These are phyloP conservation scores for Pseudopyrenochaeta lycopersici DNA, from an alignment of 2,329 filamentous ascomycete genomes.

Conservation along the genomic window DNA sequence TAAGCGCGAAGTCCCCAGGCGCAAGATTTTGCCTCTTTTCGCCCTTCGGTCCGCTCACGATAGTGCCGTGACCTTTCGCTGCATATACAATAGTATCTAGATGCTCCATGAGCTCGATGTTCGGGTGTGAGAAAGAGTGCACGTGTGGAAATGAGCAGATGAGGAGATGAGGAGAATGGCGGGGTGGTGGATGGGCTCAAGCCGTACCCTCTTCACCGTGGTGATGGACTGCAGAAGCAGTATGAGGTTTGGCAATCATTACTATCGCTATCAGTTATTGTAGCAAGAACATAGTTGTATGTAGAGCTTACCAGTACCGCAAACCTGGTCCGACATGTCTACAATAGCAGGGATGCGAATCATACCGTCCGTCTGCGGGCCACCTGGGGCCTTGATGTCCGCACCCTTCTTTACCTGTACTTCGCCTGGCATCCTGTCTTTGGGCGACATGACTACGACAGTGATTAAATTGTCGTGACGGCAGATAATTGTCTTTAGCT, in stretches of 20 bases:
- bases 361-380: constrained; percentile 61
- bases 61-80: constrained; percentile 66
- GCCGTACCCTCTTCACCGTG: constrained; percentile 71
- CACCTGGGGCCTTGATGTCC: constrained; percentile 45
- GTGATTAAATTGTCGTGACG: neutral
- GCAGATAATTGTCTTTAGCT: neutral
- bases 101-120: constrained; percentile 9
- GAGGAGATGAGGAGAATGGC: neutral
- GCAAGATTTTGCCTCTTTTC: constrained; percentile 65
- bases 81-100: constrained; percentile 75
- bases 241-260: constrained; percentile 70
- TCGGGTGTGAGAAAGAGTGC: too few relatives aligned
- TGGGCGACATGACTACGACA: neutral
- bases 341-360: constrained; percentile 67
- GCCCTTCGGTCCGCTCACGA: constrained; percentile 65
- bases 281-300: neutral
- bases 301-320: constrained; percentile 66
- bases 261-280: constrained; percentile 52
- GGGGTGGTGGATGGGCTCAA: constrained; percentile 1
- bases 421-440: constrained; percentile 31
- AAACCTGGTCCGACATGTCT: constrained; percentile 70
- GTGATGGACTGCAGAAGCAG: constrained; percentile 71
- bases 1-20: constrained; percentile 74
- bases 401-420: constrained; percentile 40
- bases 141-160: neutral